Evolutionary conservation across 2,329 filamentous ascomycete genomes (phyloP).

Genomic region (Camillea tinctor): DNA sequence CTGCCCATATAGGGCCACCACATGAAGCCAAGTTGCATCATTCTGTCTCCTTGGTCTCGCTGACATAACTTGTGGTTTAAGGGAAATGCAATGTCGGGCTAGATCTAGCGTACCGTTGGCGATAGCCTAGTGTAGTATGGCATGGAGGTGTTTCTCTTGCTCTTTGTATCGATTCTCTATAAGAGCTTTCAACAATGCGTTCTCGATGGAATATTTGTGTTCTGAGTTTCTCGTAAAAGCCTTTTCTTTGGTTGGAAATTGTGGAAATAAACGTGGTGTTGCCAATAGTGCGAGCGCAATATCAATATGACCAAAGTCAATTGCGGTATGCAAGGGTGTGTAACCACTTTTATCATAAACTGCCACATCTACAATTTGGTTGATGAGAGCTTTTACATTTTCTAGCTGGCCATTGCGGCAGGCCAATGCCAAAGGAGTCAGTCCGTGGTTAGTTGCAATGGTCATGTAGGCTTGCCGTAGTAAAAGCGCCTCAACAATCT

Average conservation of each 20-base stretch:
- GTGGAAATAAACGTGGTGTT: constrained; percentile 1
- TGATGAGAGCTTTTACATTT: no score
- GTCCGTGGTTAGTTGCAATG: no score
- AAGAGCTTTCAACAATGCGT: not conserved
- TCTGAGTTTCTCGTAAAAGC: not conserved
- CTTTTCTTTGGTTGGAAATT: not conserved
- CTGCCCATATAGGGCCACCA: constrained; percentile 2
- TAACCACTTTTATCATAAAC: no score
- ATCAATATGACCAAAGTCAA: not conserved
- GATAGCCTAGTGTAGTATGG: no score
- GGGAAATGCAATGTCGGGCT: not conserved
- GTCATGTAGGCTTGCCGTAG: no score
- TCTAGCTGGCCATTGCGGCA: no score
- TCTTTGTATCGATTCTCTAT: no score
- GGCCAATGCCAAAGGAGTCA: no score
- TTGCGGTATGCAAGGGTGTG: no score
- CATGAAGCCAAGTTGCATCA: constrained; percentile 4
- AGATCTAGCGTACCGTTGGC: not conserved
- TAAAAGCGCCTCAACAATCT: no score
- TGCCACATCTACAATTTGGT: no score
- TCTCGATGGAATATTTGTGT: constrained; percentile 1
- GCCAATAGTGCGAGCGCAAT: constrained; percentile 7
- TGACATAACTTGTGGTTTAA: not conserved
- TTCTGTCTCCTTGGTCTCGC: not conserved
- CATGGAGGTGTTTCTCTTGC: no score